These are phyloP conservation scores for Taxawa tesnikishii DNA, from an alignment of 2,329 filamentous ascomycete species.

Conservation along the genomic window DNA sequence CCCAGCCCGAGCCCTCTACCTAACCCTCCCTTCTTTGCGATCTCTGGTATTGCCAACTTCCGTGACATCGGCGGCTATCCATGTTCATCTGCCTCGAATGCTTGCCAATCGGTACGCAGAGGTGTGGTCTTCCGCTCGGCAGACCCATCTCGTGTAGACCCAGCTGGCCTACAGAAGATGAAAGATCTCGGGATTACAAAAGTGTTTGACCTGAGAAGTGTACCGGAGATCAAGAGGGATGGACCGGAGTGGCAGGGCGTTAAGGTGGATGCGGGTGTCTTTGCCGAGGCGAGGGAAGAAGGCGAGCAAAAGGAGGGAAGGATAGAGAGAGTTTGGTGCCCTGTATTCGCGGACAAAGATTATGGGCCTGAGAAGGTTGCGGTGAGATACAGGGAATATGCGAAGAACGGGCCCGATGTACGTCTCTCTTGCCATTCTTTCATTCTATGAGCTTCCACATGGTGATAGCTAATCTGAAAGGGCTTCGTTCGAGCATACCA, in stretches of 20 bases:
- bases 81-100: slow-evolving; percentile 19
- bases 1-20: no score
- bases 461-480: no score
- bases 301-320: slow-evolving; percentile 34
- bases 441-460: no score
- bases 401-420: slow-evolving; percentile 36
- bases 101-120: slow-evolving; percentile 32
- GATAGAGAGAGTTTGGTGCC: slow-evolving; percentile 45
- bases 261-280: slow-evolving; percentile 14
- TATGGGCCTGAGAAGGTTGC: slow-evolving; percentile 53
- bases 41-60: slow-evolving; percentile 54
- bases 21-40: slow-evolving; percentile 21
- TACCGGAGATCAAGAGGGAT: slow-evolving; percentile 41
- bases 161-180: slow-evolving; percentile 40
- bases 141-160: slow-evolving; percentile 48
- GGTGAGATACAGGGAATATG: slow-evolving; percentile 48
- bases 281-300: slow-evolving; percentile 24
- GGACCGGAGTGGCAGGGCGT: slow-evolving; percentile 21
- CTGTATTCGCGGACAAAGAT: slow-evolving; percentile 52
- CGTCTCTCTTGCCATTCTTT: no score
- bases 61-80: slow-evolving; percentile 52
- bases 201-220: slow-evolving; percentile 58
- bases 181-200: slow-evolving; percentile 44
- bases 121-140: slow-evolving; percentile 55
- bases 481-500: slow-evolving; percentile 54